These are phyloP conservation scores for Nicotiana benthamiana DNA, from an alignment of 257 asterid genomes.

Conservation along the genomic window DNA sequence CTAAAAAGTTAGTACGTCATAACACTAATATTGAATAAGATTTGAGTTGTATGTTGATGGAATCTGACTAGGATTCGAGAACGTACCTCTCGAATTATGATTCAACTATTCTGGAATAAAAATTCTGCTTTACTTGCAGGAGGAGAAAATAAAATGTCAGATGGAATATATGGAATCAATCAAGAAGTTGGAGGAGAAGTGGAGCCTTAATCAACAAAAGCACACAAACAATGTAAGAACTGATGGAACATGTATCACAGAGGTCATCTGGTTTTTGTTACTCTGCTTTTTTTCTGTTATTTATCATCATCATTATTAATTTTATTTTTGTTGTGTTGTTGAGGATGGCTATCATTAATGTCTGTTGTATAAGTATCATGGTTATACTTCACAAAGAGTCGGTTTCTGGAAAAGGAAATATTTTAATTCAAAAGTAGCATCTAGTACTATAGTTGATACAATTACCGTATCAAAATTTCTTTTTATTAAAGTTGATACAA, in stretches of 20 bases:
- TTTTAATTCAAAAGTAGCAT: not conserved
- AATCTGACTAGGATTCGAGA: not conserved
- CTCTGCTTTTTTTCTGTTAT: not conserved
- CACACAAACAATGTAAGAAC: conserved; percentile 36
- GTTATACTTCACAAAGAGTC: not conserved
- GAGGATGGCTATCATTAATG: not conserved
- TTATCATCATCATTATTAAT: not conserved
- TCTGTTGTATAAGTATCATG: not conserved
- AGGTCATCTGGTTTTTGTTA: conserved; percentile 41
- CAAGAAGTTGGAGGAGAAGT: conserved; percentile 94
- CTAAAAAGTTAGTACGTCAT: not conserved
- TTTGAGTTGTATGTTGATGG: not conserved
- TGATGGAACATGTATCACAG: conserved; percentile 21
- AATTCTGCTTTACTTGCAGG: conserved; percentile 34
- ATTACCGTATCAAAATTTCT: too few relatives aligned
- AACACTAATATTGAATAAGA: not conserved
- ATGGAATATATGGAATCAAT: conserved; percentile 98
- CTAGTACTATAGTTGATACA: not conserved
- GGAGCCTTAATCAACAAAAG: conserved; percentile 74
- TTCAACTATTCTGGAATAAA: not conserved
- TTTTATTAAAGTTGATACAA: not conserved
- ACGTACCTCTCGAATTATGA: not conserved
- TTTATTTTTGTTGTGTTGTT: not conserved
- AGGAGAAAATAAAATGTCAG: conserved; percentile 93
- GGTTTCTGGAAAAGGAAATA: not conserved